Evolutionary conservation across 495 filamentous ascomycete genomes (phyloP).

Genomic region (Lophiotrema nucula): DNA sequence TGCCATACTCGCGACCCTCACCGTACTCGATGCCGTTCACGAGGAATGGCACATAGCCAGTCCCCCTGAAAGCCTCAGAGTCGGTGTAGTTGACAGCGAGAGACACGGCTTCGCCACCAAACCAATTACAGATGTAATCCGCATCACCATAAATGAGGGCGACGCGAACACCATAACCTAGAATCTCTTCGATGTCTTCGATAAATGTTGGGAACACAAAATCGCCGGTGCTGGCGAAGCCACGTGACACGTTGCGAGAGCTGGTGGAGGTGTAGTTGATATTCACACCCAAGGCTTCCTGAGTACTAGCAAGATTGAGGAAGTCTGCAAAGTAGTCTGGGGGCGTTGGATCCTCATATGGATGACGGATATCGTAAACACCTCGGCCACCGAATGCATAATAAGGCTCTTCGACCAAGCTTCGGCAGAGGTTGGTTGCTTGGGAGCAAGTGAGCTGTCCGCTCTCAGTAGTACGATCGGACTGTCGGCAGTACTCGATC

Average conservation of each 20-base stretch:
- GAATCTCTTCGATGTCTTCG: slow-evolving; percentile 48
- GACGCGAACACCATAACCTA: slow-evolving; percentile 48
- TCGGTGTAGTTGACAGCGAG: slow-evolving; percentile 52
- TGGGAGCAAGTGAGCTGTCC: slow-evolving; percentile 43
- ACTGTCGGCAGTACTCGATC: slow-evolving; percentile 42
- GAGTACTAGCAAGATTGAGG: slow-evolving; percentile 47
- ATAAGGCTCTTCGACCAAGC: slow-evolving; percentile 46
- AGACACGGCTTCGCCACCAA: slow-evolving; percentile 48
- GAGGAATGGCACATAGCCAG: slow-evolving; percentile 54
- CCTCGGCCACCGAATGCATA: slow-evolving; percentile 48
- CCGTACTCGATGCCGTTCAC: slow-evolving; percentile 45
- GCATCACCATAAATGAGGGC: slow-evolving; percentile 51
- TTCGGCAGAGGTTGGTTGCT: slow-evolving; percentile 47
- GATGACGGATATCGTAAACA: slow-evolving; percentile 54
- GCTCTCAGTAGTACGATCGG: slow-evolving; percentile 37
- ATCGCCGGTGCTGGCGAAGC: slow-evolving; percentile 51
- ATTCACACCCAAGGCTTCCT: slow-evolving; percentile 53
- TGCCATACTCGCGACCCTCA: slow-evolving; percentile 46
- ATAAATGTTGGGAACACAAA: slow-evolving; percentile 49
- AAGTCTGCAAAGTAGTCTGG: slow-evolving; percentile 49
- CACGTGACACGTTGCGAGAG: slow-evolving; percentile 39
- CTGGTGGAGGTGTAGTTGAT: slow-evolving; percentile 52
- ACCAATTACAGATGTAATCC: slow-evolving; percentile 49
- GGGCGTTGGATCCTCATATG: slow-evolving; percentile 50
- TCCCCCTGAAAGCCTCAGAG: slow-evolving; percentile 47